Conservation (phyloP, 2,329 filamentous ascomycete species). For the Fusarium protoensiforme region DNA sequence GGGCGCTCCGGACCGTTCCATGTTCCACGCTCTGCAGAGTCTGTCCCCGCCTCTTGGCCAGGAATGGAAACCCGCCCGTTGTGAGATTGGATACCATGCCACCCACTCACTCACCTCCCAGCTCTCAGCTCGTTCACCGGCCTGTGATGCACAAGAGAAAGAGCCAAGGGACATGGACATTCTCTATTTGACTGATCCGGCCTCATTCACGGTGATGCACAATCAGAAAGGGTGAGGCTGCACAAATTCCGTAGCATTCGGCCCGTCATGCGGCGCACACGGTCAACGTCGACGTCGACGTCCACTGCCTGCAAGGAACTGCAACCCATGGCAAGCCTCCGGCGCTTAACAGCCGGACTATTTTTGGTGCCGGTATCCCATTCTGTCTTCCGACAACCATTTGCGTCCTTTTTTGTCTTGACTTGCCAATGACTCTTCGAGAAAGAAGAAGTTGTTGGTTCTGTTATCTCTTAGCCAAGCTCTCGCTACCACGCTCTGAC, state of each 20-base stretch:
- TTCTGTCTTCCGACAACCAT: constrained; percentile 7
- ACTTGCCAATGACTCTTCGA: constrained; percentile 2
- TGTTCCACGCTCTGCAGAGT: constrained; percentile 3
- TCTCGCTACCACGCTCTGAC: constrained; percentile 17
- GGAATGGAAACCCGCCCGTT: constrained; percentile 25
- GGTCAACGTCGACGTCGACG: not conserved
- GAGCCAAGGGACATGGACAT: not conserved
- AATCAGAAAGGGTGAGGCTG: not conserved
- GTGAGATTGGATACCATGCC: not conserved
- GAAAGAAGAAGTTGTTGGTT: not conserved
- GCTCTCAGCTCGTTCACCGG: not conserved
- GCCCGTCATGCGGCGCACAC: constrained; percentile 25
- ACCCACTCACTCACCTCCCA: not conserved
- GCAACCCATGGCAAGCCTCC: constrained; percentile 22
- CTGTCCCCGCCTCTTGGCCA: constrained; percentile 34
- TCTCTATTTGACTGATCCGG: not conserved
- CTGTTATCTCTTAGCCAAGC: constrained; percentile 17
- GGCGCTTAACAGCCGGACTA: constrained; percentile 29
- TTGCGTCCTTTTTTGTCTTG: constrained; percentile 12
- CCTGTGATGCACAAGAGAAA: constrained; percentile 11
- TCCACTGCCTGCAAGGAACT: constrained; percentile 18
- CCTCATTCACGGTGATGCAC: not conserved
- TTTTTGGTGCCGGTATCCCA: constrained; percentile 24
- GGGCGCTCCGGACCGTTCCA: constrained; percentile 32
- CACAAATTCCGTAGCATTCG: constrained; percentile 20